Base-by-base conservation (phyloP, 768 basidiomycete genomes). In the Nidularia pulvinata region DNA sequence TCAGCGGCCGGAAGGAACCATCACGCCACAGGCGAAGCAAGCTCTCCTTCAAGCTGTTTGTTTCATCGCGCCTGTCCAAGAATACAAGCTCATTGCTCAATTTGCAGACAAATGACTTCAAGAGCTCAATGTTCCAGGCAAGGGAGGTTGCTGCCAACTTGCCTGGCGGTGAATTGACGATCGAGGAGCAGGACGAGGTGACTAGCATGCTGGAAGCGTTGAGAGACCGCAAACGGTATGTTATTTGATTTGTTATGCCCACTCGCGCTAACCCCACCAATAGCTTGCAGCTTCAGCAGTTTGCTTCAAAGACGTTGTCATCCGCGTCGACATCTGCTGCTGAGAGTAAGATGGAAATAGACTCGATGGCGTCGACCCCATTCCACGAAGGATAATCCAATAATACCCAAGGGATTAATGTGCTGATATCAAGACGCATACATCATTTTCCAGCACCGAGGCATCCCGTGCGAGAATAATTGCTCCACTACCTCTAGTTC, bases 291-390 rank as follows among this genome's bases (percentile, higher is more conserved):
- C 71, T 89, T 1, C 69, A 64, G 0, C 71, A 76, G 11, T 88
- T 90, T 57, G 67, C 83, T 4, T 65, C 73, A 11, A 71, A 69
- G 51, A 72, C 73, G 16, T 61, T 79, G 19, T 62, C 61, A 11
- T 69, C 77, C 33, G 66, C 70, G 6, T 58, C 65, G 4, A 35
- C 60, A 25, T 61, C 58, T 11, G 55, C 56, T 2, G 58, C 56
- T 10, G 69, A 75, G 22, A 45, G 60, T 4, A 77, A 74, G 56
- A 87, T 88, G 80, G 88, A 89, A 58, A 67, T 90, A 37, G 88
- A 91, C 62, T 91, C 88, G 11, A 85, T 83, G 53, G 88, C 88
- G 30, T 89, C 88, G 3, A 90, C 88, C 3, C 88, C 88, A 9
- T 72, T 77, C 52, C 68, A 74, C 16, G 73, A 69, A 49, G 64